Evolutionary conservation across 306 rosid genomes (phyloP).

Genomic region (Prunus padus): DNA sequence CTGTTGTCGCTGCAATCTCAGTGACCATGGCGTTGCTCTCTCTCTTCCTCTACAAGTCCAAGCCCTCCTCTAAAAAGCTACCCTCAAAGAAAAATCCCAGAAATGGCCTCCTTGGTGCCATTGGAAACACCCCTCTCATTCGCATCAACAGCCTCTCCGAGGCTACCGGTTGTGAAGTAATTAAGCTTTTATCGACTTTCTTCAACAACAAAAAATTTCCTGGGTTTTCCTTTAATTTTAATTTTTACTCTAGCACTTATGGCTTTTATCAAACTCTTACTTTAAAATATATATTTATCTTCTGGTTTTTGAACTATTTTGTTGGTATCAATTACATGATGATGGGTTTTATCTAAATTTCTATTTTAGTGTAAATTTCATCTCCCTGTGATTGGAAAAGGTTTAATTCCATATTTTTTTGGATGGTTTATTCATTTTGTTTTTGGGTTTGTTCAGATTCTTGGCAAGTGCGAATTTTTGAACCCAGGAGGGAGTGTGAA

Average conservation of each 20-base stretch:
- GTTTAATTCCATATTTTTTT: background rate
- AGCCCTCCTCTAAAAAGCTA: constrained; percentile 24
- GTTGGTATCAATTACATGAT: background rate
- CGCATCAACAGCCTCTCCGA: constrained; percentile 85
- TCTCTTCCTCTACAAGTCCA: constrained; percentile 34
- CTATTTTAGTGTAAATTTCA: background rate
- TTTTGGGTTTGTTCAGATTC: constrained; percentile 47
- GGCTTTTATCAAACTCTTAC: background rate
- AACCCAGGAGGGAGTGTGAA: constrained; percentile 98
- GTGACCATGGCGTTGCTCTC: constrained; percentile 36
- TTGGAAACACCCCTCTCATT: constrained; percentile 88
- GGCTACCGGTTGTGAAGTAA: constrained; percentile 89
- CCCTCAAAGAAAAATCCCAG: constrained; percentile 24
- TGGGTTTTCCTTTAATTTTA: constrained; percentile 10
- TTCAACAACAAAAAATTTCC: background rate
- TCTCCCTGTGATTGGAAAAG: background rate
- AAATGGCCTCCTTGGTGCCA: constrained; percentile 63
- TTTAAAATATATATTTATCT: background rate
- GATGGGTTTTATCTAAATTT: background rate
- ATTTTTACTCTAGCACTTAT: background rate
- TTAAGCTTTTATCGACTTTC: background rate
- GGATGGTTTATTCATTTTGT: background rate
- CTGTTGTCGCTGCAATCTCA: constrained; percentile 50
- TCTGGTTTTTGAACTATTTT: background rate
- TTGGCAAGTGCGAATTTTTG: constrained; percentile 92